Percentiles rank a stretch among this genome's conserved stretches.
These are phyloP conservation scores for Huntiella decipiens DNA, from an alignment of 2,329 filamentous ascomycete species.

Conservation along the genomic window DNA sequence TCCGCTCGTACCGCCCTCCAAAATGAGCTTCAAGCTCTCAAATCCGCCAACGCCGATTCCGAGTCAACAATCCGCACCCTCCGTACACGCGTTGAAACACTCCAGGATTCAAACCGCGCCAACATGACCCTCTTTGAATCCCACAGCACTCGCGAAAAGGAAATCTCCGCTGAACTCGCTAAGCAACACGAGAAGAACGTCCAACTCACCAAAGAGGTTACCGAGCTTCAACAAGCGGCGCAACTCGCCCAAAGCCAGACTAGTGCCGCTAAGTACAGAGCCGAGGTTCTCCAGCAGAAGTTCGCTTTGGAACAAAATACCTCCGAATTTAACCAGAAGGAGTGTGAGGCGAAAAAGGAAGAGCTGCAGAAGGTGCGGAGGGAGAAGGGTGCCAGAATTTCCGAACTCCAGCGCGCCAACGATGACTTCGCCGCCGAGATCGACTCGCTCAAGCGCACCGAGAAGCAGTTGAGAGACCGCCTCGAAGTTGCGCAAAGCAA, in stretches of 20 bases:
- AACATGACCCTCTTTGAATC: conserved; percentile 76
- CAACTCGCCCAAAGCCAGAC: conserved; percentile 66
- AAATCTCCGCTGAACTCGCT: conserved; percentile 68
- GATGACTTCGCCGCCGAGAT: conserved; percentile 66
- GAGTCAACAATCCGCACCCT: conserved; percentile 58
- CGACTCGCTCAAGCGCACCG: conserved; percentile 60
- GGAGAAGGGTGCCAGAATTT: conserved; percentile 78
- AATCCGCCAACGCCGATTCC: conserved; percentile 54
- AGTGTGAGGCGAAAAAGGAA: conserved; percentile 73
- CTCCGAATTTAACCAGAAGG: conserved; percentile 81
- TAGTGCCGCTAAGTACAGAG: conserved; percentile 70
- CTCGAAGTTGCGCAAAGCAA: conserved; percentile 72
- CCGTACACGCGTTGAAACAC: conserved; percentile 62
- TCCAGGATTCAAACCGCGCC: conserved; percentile 85
- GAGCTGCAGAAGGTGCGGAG: conserved; percentile 84
- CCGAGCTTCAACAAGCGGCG: conserved; percentile 61
- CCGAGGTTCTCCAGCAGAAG: conserved; percentile 79
- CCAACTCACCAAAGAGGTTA: conserved; percentile 65
- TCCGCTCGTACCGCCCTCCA: conserved; percentile 56
- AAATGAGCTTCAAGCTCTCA: conserved; percentile 61
- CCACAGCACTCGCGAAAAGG: conserved; percentile 72
- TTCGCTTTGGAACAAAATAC: conserved; percentile 74
- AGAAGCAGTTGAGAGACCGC: conserved; percentile 61
- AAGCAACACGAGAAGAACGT: conserved; percentile 77
- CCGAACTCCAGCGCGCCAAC: conserved; percentile 71